phyloP scores from a whole-genome alignment of 2,329 filamentous ascomycete genomes.

The Aspergillus melleus region DNA sequence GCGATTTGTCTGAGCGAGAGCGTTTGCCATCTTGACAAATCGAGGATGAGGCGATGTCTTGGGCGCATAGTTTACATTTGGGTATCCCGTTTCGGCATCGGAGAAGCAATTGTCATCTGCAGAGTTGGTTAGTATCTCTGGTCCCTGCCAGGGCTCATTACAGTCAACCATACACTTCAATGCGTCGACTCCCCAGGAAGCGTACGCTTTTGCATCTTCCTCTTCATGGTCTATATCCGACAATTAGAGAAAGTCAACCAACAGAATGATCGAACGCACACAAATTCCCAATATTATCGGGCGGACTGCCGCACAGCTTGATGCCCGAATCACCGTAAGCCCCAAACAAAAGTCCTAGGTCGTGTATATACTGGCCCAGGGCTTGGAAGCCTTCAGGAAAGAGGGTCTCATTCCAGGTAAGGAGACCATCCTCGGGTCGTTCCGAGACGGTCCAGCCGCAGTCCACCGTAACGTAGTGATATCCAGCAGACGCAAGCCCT shows the following conservation, averaged over 20 bases:
- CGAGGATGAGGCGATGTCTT: constrained; percentile 43
- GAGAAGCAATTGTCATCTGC: constrained; percentile 54
- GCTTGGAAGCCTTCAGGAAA: constrained; percentile 46
- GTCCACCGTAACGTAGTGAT: constrained; percentile 58
- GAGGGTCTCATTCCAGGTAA: constrained; percentile 43
- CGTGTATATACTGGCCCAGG: constrained; percentile 42
- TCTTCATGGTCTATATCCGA: constrained; percentile 40
- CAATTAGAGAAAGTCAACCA: not conserved
- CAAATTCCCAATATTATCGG: constrained; percentile 38
- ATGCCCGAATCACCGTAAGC: constrained; percentile 49
- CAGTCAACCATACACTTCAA: constrained; percentile 48
- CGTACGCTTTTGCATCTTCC: constrained; percentile 42
- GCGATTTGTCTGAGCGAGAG: constrained; percentile 41
- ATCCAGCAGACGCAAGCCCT: constrained; percentile 55
- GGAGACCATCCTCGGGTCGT: constrained; percentile 37
- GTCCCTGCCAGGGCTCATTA: too few species aligned
- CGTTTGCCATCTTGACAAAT: constrained; percentile 50
- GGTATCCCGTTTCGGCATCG: constrained; percentile 38
- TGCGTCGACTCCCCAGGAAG: constrained; percentile 41
- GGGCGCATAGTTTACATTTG: constrained; percentile 44
- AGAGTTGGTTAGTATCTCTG: not conserved
- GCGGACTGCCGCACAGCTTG: constrained; percentile 37
- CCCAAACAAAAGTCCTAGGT: constrained; percentile 43
- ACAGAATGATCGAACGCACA: constrained; percentile 23
- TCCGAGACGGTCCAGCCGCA: constrained; percentile 56